These are phyloP conservation scores for Gymnopilus dilepis DNA, from an alignment of 768 basidiomycete species.

Conservation along the genomic window DNA sequence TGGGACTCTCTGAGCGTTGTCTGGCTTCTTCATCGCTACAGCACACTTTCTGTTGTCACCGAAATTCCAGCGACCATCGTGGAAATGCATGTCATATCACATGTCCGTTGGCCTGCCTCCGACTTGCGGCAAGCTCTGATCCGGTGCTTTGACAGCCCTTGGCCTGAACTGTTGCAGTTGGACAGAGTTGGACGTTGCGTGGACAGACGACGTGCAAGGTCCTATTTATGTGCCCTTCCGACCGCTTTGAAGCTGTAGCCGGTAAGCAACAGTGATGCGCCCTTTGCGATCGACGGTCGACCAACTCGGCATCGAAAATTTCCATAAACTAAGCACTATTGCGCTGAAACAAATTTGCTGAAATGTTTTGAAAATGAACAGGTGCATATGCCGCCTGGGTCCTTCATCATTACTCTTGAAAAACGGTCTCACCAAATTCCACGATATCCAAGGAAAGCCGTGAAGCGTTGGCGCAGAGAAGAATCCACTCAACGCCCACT, in stretches of 20 bases:
- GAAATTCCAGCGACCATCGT: conserved; percentile 26
- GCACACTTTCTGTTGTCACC: conserved; percentile 13
- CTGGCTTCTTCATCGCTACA: conserved; percentile 17
- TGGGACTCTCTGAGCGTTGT: conserved; percentile 9
- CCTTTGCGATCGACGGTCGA: neutral
- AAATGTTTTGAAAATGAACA: neutral
- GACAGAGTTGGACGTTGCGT: neutral
- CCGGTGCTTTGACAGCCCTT: neutral
- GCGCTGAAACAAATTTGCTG: neutral
- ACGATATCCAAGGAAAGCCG: conserved; percentile 2
- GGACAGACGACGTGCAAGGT: neutral
- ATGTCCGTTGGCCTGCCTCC: conserved; percentile 13
- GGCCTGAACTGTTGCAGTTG: neutral
- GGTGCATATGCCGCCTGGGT: neutral
- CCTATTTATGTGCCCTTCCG: neutral
- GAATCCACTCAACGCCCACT: neutral
- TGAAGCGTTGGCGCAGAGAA: neutral
- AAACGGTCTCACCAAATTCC: neutral
- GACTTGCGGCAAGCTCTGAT: conserved; percentile 12
- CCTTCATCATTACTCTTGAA: neutral
- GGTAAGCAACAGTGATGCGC: neutral
- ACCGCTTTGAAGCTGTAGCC: neutral
- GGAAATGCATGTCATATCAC: conserved; percentile 21
- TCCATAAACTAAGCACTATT: neutral
- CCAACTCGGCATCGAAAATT: neutral